These are phyloP conservation scores for Syzygium aromaticum DNA, from an alignment of 345 rosid genomes.

Conservation along the genomic window DNA sequence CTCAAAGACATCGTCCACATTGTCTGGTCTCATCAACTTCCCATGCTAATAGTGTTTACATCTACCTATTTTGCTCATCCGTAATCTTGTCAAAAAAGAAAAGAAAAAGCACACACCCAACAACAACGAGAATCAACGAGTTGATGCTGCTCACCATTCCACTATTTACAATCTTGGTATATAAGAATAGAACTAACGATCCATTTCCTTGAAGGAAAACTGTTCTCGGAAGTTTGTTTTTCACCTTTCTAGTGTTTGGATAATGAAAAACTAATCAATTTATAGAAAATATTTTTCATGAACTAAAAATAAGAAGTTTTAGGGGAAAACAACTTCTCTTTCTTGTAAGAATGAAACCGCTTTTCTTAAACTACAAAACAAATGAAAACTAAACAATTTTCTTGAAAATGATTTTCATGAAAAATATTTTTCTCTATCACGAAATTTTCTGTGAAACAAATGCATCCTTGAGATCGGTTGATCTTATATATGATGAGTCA, in stretches of 20 bases:
- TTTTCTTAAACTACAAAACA: background rate
- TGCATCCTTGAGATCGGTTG: background rate
- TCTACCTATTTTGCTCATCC: background rate
- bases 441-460: background rate
- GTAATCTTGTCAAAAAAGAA: background rate
- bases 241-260: background rate
- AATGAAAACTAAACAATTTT: background rate
- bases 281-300: too few species aligned
- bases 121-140: background rate
- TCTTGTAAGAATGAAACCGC: too few species aligned
- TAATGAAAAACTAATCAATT: background rate
- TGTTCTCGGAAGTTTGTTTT: background rate
- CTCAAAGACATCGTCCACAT: background rate
- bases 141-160: background rate
- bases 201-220: background rate
- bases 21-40: background rate
- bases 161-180: background rate
- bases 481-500: background rate
- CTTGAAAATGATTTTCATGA: too few species aligned
- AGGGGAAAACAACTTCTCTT: background rate
- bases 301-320: too few species aligned
- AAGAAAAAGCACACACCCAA: background rate
- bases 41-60: background rate
- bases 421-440: background rate
- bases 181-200: background rate